Conservation (phyloP, 2,329 filamentous ascomycete genomes). For the Fusarium agapanthi region DNA sequence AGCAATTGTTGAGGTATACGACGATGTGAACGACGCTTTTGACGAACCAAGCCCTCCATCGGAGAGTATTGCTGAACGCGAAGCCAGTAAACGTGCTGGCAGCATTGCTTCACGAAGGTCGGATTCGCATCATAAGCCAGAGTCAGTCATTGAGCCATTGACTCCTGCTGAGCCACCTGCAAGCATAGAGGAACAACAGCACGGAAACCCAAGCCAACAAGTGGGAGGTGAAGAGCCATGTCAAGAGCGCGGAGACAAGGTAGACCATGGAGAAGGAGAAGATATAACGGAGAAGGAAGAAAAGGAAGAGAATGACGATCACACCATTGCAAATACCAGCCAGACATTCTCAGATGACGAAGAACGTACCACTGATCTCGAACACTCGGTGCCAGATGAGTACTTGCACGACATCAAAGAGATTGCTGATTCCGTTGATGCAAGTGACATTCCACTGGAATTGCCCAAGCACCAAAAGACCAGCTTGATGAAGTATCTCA, state of each 20-base stretch:
- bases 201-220: slow-evolving; percentile 41
- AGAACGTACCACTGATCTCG: slow-evolving; percentile 74
- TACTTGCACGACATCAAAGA: slow-evolving; percentile 70
- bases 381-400: slow-evolving; percentile 74
- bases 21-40: slow-evolving; percentile 91
- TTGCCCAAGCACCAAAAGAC: slow-evolving; percentile 93
- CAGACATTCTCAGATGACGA: slow-evolving; percentile 76
- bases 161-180: slow-evolving; percentile 38
- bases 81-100: slow-evolving; percentile 44
- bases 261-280: slow-evolving; percentile 25
- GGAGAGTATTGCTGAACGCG: slow-evolving; percentile 56
- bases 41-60: slow-evolving; percentile 70
- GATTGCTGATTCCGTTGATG: slow-evolving; percentile 69
- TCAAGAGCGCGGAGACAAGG: slow-evolving; percentile 31
- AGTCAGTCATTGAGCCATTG: slow-evolving; percentile 30
- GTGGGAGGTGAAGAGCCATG: slow-evolving; percentile 41
- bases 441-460: slow-evolving; percentile 71
- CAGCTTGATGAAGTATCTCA: slow-evolving; percentile 93
- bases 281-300: slow-evolving; percentile 41
- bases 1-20: slow-evolving; percentile 94
- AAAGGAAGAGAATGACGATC: slow-evolving; percentile 44
- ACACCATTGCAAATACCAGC: slow-evolving; percentile 44
- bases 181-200: slow-evolving; percentile 35
- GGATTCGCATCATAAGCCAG: slow-evolving; percentile 39
- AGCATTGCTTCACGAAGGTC: slow-evolving; percentile 39